Percentiles rank a stretch among this genome's conserved stretches.
These are phyloP conservation scores for Postia placenta DNA, from an alignment of 768 basidiomycete genomes.

Conservation along the genomic window DNA sequence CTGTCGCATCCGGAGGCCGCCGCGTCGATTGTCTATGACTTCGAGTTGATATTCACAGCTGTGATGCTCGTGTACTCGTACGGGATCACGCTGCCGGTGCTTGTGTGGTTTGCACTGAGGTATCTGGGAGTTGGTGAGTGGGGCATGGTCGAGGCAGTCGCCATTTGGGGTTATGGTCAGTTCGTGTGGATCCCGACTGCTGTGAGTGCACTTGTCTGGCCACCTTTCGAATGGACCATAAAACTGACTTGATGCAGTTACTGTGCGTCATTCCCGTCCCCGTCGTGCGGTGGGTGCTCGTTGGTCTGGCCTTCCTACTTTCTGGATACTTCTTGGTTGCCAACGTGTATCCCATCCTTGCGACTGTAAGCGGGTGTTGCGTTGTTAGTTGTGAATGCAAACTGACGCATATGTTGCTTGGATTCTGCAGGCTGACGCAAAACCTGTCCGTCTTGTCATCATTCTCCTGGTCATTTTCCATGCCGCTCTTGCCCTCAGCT, in stretches of 20 bases:
- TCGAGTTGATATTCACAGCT: constrained; percentile 77
- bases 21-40: constrained; percentile 69
- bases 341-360: constrained; percentile 88
- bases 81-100: constrained; percentile 72
- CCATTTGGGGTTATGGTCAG: constrained; percentile 76
- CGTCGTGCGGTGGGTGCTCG: constrained; percentile 76
- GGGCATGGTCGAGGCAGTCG: constrained; percentile 77
- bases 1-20: constrained; percentile 50
- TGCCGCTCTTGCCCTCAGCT: constrained; percentile 71
- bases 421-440: constrained; percentile 76
- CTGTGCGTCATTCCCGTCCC: constrained; percentile 84
- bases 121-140: constrained; percentile 90
- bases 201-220: constrained; percentile 34
- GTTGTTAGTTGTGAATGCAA: not conserved
- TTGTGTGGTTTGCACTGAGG: constrained; percentile 79
- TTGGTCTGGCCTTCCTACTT: constrained; percentile 62
- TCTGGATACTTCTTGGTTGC: constrained; percentile 85
- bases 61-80: constrained; percentile 84
- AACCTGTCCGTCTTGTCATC: constrained; percentile 78
- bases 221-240: not conserved
- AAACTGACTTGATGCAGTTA: constrained; percentile 36
- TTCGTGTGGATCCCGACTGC: constrained; percentile 89
- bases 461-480: constrained; percentile 72
- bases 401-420: not conserved
- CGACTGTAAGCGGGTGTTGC: constrained; percentile 64